These are phyloP conservation scores for Penicillium herquei DNA, from an alignment of 495 filamentous ascomycete species.

Conservation along the genomic window DNA sequence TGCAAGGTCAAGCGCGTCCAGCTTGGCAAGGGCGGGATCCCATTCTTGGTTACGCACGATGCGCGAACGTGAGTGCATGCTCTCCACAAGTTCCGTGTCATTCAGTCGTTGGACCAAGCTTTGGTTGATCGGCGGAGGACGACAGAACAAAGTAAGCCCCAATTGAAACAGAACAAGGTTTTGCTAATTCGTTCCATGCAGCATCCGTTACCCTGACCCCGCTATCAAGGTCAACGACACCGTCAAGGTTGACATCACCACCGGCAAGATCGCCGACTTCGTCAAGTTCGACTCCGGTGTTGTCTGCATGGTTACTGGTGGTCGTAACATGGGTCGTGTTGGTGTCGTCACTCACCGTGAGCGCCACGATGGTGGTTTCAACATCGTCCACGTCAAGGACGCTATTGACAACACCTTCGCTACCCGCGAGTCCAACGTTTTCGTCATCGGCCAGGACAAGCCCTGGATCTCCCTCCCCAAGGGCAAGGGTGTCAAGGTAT, in stretches of 20 bases:
- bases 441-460: slow-evolving; percentile 96
- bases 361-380: slow-evolving; percentile 99
- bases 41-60: slow-evolving; percentile 99
- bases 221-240: slow-evolving; percentile 99
- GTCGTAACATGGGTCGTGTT: slow-evolving; percentile 99
- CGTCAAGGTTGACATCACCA: slow-evolving; percentile 95
- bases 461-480: slow-evolving; percentile 98
- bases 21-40: slow-evolving; percentile 98
- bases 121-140: slow-evolving; percentile 71
- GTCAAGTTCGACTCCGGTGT: slow-evolving; percentile 97
- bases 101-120: slow-evolving; percentile 99
- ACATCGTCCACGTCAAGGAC: slow-evolving; percentile 99
- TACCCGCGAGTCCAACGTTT: slow-evolving; percentile 97
- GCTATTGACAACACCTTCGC: slow-evolving; percentile 99
- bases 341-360: slow-evolving; percentile 99
- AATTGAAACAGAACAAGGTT: slow-evolving; percentile 21
- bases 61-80: slow-evolving; percentile 94
- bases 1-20: slow-evolving; percentile 99
- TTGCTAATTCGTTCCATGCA: slow-evolving; percentile 47
- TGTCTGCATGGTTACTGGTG: slow-evolving; percentile 96
- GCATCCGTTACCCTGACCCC: slow-evolving; percentile 98
- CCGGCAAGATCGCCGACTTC: slow-evolving; percentile 95
- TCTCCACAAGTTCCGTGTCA: slow-evolving; percentile 73
- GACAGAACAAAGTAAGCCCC: slow-evolving; percentile 40
- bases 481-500: slow-evolving; percentile 98